These are phyloP conservation scores for Aureobasidium vineae DNA, from an alignment of 2,329 filamentous ascomycete genomes.

Conservation along the genomic window DNA sequence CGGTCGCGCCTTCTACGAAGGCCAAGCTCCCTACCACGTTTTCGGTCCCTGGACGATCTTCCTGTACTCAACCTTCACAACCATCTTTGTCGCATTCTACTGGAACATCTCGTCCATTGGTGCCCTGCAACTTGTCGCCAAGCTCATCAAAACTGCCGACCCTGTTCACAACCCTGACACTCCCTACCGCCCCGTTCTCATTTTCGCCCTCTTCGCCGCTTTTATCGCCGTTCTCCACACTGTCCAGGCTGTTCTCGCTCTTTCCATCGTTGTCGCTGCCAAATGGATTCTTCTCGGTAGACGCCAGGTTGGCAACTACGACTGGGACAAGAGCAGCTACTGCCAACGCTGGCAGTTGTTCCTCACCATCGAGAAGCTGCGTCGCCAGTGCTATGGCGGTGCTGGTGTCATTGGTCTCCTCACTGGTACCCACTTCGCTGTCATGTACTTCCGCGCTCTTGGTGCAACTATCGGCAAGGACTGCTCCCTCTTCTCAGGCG, in stretches of 20 bases:
- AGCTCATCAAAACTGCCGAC: conserved; percentile 31
- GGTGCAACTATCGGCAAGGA: conserved; percentile 56
- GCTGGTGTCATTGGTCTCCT: conserved; percentile 54
- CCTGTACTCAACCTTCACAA: conserved; percentile 50
- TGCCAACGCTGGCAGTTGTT: conserved; percentile 60
- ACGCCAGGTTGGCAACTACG: conserved; percentile 53
- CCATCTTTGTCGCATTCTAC: conserved; percentile 50
- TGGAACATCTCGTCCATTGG: conserved; percentile 54
- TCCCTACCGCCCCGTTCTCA: conserved; percentile 37
- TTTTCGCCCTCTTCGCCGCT: conserved; percentile 45
- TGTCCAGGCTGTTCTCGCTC: conserved; percentile 46
- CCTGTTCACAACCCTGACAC: conserved; percentile 26
- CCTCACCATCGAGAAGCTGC: conserved; percentile 53
- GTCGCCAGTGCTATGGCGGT: conserved; percentile 52
- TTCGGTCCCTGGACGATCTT: conserved; percentile 51
- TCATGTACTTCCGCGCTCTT: conserved; percentile 54
- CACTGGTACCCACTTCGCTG: conserved; percentile 54
- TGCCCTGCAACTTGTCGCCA: conserved; percentile 49
- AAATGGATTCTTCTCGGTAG: conserved; percentile 57
- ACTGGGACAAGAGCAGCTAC: conserved; percentile 58
- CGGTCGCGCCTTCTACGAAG: conserved; percentile 56
- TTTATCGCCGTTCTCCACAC: conserved; percentile 48
- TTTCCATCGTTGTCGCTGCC: conserved; percentile 46
- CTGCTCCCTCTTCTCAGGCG: conserved; percentile 57
- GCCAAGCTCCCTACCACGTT: conserved; percentile 53